Evolutionary conservation across 805 yeast species (phyloP).

Genomic region (Cyberlindnera misumaiensis): DNA sequence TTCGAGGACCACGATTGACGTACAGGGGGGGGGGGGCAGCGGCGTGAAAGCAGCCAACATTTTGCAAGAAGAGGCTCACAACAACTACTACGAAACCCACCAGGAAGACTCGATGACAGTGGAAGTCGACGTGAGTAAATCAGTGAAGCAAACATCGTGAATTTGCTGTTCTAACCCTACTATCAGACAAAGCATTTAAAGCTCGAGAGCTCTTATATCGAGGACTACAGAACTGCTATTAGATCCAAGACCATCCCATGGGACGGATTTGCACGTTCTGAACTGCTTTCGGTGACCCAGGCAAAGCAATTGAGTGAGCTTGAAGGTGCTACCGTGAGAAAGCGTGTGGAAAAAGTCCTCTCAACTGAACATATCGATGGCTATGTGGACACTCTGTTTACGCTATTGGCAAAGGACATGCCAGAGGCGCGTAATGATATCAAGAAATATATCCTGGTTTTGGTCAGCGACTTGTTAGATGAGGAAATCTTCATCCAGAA

Average conservation of each 20-base stretch:
- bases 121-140: no score
- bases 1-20: no score
- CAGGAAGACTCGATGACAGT: no score
- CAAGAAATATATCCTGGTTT: conserved; percentile 55
- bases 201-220: conserved; percentile 60
- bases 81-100: no score
- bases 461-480: conserved; percentile 47
- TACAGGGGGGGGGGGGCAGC: no score
- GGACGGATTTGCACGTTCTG: conserved; percentile 82
- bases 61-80: no score
- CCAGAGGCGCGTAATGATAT: conserved; percentile 53
- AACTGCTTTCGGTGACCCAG: conserved; percentile 58
- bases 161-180: no score
- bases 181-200: conserved; percentile 22
- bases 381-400: conserved; percentile 49
- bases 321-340: conserved; percentile 28
- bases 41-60: no score
- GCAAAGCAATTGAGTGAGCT: conserved; percentile 38
- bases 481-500: conserved; percentile 33
- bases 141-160: no score
- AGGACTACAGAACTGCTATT: conserved; percentile 59
- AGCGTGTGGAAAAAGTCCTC: conserved; percentile 34
- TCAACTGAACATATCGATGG: conserved; percentile 33
- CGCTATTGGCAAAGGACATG: conserved; percentile 43
- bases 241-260: conserved; percentile 82